Evolutionary conservation across 192 early-diverging fungal species (phyloP).

Genomic region (Oehlia diaphana): DNA sequence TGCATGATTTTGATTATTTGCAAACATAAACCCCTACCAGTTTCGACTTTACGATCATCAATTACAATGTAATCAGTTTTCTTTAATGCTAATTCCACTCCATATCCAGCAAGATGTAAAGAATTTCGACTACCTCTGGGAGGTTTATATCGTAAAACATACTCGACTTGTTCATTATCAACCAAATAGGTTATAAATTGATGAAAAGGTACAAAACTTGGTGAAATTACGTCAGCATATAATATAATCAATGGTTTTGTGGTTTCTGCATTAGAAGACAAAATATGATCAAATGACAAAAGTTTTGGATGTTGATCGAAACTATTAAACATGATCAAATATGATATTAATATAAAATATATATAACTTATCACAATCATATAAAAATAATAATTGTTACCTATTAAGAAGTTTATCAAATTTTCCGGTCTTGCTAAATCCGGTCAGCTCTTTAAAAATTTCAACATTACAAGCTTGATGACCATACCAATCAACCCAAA

Average conservation of each 20-base stretch:
- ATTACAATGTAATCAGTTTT: constrained; percentile 96
- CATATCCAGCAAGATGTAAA: constrained; percentile 82
- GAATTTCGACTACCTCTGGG: constrained; percentile 5
- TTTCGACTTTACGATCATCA: constrained; percentile 80
- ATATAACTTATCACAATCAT: neutral
- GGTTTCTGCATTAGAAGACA: constrained; percentile 16
- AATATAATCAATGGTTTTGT: constrained; percentile 53
- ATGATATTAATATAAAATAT: neutral
- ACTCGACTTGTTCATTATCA: constrained; percentile 48
- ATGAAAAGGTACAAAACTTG: constrained; percentile 62
- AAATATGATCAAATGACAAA: constrained; percentile 66
- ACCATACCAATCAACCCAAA: constrained; percentile 72
- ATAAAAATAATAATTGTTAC: neutral
- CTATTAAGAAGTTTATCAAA: constrained; percentile 21
- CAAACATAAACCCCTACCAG: constrained; percentile 15
- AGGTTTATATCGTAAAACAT: constrained; percentile 68
- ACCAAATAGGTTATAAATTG: constrained; percentile 50
- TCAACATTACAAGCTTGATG: constrained; percentile 63
- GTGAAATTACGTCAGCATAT: constrained; percentile 73
- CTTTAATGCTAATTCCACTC: constrained; percentile 92
- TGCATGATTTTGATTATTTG: neutral
- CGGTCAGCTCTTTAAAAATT: constrained; percentile 45
- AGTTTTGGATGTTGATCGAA: constrained; percentile 24
- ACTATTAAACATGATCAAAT: neutral
- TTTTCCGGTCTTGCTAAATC: constrained; percentile 30